phyloP scores from a whole-genome alignment of 2,329 filamentous ascomycete species.

The Rhinocladiella similis region DNA sequence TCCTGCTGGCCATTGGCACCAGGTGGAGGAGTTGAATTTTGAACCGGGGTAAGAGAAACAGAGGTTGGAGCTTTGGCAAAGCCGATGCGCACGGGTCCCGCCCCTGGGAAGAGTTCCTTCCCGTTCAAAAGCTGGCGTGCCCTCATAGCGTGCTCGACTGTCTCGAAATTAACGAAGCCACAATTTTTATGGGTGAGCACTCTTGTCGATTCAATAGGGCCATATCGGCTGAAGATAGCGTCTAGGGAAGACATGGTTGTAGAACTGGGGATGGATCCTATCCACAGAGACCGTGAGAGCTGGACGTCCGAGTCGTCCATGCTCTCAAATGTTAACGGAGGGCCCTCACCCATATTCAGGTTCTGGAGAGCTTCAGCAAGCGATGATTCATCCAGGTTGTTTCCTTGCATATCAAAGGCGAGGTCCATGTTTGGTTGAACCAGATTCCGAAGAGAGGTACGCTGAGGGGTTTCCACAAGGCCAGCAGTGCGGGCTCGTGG shows the following conservation, averaged over 20 bases:
- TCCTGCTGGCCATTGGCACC: constrained; percentile 48
- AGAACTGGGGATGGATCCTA: constrained; percentile 94
- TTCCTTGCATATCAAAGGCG: constrained; percentile 20
- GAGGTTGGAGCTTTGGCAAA: constrained; percentile 95
- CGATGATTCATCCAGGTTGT: constrained; percentile 11
- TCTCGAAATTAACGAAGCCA: constrained; percentile 97
- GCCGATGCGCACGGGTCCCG: constrained; percentile 90
- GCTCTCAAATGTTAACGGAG: constrained; percentile 58
- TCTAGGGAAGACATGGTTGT: constrained; percentile 93
- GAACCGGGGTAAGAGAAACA: constrained; percentile 74
- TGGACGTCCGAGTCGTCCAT: constrained; percentile 75
- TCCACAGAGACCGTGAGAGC: constrained; percentile 87
- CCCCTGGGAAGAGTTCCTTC: constrained; percentile 97
- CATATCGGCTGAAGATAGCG: constrained; percentile 93
- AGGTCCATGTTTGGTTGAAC: constrained; percentile 51
- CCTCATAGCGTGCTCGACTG: constrained; percentile 82
- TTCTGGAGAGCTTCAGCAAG: constrained; percentile 25
- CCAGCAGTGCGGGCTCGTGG: constrained; percentile 90
- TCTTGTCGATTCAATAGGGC: constrained; percentile 83
- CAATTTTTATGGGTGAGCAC: constrained; percentile 99
- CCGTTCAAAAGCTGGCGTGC: constrained; percentile 88
- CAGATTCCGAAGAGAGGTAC: constrained; percentile 68
- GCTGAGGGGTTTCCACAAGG: constrained; percentile 75
- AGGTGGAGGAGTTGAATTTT: constrained; percentile 88
- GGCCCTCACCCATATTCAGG: constrained; percentile 22